Evolutionary conservation across 441 rosid species (phyloP).

Genomic region (Brassica hybrid): DNA sequence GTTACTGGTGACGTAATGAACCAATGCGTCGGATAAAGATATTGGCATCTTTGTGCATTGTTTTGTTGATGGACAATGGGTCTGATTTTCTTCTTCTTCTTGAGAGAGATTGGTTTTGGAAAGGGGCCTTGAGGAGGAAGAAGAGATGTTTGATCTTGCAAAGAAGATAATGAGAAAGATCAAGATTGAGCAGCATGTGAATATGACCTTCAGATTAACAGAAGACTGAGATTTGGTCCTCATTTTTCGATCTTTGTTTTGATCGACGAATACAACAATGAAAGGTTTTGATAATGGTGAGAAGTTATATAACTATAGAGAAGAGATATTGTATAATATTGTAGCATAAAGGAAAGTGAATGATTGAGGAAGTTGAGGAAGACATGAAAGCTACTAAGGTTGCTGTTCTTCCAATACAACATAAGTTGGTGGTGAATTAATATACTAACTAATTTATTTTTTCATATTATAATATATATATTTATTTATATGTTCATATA

Average conservation of each 20-base stretch:
- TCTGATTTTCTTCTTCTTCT: slow-evolving; percentile 6
- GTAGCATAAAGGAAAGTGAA: slow-evolving; percentile 23
- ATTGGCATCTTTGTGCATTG: slow-evolving; percentile 61
- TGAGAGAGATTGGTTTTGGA: slow-evolving; percentile 39
- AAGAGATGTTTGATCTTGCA: slow-evolving; percentile 50
- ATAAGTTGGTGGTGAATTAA: slow-evolving; percentile 38
- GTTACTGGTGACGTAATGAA: slow-evolving; percentile 66
- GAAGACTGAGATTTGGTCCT: slow-evolving; percentile 58
- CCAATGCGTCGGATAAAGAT: slow-evolving; percentile 59
- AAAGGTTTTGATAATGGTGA: slow-evolving; percentile 10
- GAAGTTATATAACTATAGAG: slow-evolving; percentile 10
- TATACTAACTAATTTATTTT: slow-evolving; percentile 20
- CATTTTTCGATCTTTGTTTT: slow-evolving; percentile 16
- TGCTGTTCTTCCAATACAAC: slow-evolving; percentile 36
- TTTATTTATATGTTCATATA: slow-evolving; percentile 14
- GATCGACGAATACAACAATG: slow-evolving; percentile 4
- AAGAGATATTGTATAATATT: slow-evolving; percentile 9
- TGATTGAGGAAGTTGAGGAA: slow-evolving; percentile 43
- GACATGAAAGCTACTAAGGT: slow-evolving; percentile 47
- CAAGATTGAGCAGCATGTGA: slow-evolving; percentile 56
- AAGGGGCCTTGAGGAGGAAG: slow-evolving; percentile 42
- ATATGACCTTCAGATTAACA: slow-evolving; percentile 59
- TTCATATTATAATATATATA: slow-evolving; percentile 3
- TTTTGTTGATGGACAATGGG: slow-evolving; percentile 51
- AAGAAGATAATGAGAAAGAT: slow-evolving; percentile 55